Evolutionary conservation across 768 basidiomycete genomes (phyloP).

Genomic region (Lactarius trivialis): DNA sequence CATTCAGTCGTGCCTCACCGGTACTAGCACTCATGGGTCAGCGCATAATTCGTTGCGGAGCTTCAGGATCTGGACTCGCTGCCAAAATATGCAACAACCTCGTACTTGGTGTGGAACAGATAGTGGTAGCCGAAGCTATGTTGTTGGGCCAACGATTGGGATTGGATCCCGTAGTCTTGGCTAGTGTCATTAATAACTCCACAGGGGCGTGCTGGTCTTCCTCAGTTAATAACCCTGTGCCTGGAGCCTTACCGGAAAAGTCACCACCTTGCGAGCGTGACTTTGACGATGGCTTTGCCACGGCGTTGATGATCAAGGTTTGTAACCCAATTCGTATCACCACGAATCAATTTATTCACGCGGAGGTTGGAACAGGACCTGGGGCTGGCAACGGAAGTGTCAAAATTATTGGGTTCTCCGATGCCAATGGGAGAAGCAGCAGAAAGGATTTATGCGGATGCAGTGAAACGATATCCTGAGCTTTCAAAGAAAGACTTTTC

Average conservation of each 20-base stretch:
- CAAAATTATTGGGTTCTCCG: conserved; percentile 39
- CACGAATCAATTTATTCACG: not conserved
- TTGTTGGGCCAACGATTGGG: conserved; percentile 78
- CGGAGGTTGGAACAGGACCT: conserved; percentile 53
- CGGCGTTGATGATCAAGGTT: conserved; percentile 78
- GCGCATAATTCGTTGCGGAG: conserved; percentile 77
- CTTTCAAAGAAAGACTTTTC: conserved; percentile 74
- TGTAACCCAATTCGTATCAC: not conserved
- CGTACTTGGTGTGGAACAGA: conserved; percentile 48
- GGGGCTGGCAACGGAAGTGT: conserved; percentile 68
- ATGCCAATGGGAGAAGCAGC: conserved; percentile 66
- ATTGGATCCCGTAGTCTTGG: conserved; percentile 65
- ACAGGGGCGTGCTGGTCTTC: conserved; percentile 82
- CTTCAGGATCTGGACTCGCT: conserved; percentile 72
- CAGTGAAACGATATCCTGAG: conserved; percentile 48
- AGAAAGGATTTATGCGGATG: conserved; percentile 51
- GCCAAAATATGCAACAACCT: conserved; percentile 92
- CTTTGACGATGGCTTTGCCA: conserved; percentile 84
- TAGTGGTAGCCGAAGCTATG: conserved; percentile 88
- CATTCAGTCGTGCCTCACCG: conserved; percentile 52
- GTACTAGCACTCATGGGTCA: conserved; percentile 70
- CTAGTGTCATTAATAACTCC: conserved; percentile 79
- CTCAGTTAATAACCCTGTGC: conserved; percentile 84
- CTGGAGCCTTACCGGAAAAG: conserved; percentile 58
- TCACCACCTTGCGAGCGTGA: conserved; percentile 77